A percentile compares a stretch with the other conserved stretches of the same genome.
phyloP scores from a whole-genome alignment of 164 flowering plant genomes.

The Umbilicus rupestris region DNA sequence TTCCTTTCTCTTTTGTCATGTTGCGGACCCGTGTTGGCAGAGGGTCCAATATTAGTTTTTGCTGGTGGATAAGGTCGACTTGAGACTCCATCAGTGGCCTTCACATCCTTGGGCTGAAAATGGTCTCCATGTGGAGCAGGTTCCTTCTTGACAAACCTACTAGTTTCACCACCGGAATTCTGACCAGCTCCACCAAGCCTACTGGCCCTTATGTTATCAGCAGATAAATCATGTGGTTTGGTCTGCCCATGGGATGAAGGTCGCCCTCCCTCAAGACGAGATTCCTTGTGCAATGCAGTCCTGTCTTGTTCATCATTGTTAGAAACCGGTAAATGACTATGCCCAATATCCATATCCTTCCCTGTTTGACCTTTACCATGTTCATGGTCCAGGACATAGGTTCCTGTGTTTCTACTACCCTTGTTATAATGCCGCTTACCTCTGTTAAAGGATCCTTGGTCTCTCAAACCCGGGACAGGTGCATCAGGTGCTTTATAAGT shows the following conservation, averaged over 20 bases:
- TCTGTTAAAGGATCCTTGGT: slow-evolving; percentile 33
- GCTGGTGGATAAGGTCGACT: slow-evolving; percentile 11
- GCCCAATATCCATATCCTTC: slow-evolving; percentile 19
- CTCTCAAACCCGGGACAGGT: slow-evolving; percentile 22
- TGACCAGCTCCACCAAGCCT: slow-evolving; percentile 25
- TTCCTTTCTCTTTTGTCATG: slow-evolving; percentile 36
- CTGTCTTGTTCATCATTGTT: slow-evolving; percentile 35
- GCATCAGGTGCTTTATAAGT: background rate
- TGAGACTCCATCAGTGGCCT: slow-evolving; percentile 5
- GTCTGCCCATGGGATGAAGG: slow-evolving; percentile 75
- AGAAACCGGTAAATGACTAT: slow-evolving; percentile 14
- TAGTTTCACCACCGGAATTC: slow-evolving; percentile 20
- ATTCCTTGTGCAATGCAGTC: slow-evolving; percentile 28
- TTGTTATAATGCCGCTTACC: slow-evolving; percentile 41
- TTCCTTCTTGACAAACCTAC: slow-evolving; percentile 25
- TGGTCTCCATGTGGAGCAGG: slow-evolving; percentile 11
- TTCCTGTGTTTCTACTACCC: slow-evolving; percentile 27
- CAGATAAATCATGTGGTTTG: slow-evolving; percentile 33
- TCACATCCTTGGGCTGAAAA: slow-evolving; percentile 14
- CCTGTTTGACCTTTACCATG: slow-evolving; percentile 22
- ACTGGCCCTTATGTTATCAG: slow-evolving; percentile 29
- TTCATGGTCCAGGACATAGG: slow-evolving; percentile 20
- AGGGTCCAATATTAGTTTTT: slow-evolving; percentile 17
- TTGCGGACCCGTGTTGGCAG: slow-evolving; percentile 16
- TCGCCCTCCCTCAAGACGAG: slow-evolving; percentile 30